Evolutionary conservation across 345 rosid genomes (phyloP).

Genomic region (Salix dunnii): DNA sequence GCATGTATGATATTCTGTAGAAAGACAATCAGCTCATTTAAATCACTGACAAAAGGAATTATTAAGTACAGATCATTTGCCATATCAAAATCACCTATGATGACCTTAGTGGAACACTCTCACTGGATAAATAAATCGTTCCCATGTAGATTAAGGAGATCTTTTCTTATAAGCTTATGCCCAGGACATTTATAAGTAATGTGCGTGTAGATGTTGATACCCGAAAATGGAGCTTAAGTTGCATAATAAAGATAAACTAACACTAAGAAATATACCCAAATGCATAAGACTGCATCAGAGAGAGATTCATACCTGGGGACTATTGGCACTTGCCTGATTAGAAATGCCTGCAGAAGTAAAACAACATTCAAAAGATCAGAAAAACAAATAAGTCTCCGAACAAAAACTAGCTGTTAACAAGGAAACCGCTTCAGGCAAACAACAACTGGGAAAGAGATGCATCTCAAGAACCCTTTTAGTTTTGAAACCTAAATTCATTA

Average conservation of each 20-base stretch:
- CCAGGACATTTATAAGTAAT: not conserved
- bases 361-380: constrained; percentile 6
- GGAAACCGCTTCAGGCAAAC: not conserved
- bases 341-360: constrained; percentile 41
- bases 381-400: not conserved
- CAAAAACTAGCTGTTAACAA: not conserved
- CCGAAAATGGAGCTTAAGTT: not conserved
- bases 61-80: not conserved
- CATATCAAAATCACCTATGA: not conserved
- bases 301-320: constrained; percentile 40
- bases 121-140: not conserved
- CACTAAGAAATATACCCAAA: not conserved
- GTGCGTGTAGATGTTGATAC: not conserved
- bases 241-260: not conserved
- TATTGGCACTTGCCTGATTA: constrained; percentile 32
- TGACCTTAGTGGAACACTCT: not conserved
- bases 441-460: not conserved
- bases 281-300: constrained; percentile 10
- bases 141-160: not conserved
- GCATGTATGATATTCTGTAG: not conserved
- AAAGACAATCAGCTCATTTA: not conserved
- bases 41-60: not conserved
- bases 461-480: not conserved
- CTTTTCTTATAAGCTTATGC: not conserved
- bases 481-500: not conserved